Conservation (phyloP, 768 basidiomycete species). For the Leccinum fibrillosum region DNA sequence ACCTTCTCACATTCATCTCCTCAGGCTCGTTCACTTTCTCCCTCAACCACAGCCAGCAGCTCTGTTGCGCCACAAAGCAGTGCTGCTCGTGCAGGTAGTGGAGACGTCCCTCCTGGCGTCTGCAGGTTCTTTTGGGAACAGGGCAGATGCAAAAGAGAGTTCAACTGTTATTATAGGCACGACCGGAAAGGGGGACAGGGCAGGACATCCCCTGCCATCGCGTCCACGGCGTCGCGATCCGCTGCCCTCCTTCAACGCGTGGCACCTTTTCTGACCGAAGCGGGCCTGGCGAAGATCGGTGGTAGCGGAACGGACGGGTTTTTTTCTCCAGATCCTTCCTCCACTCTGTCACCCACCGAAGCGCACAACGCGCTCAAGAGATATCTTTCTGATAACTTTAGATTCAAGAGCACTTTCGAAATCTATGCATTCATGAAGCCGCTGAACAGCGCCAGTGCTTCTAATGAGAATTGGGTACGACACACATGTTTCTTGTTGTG, state of each 20-base stretch:
- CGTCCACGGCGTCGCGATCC: conserved; percentile 7
- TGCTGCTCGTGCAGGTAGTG: conserved; percentile 1
- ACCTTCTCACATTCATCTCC: conserved; percentile 28
- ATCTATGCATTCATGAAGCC: conserved; percentile 43
- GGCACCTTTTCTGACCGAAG: conserved; percentile 43
- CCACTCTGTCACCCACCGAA: conserved; percentile 41
- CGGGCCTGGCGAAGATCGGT: conserved; percentile 43
- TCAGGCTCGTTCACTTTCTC: conserved; percentile 2
- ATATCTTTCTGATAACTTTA: conserved; percentile 43
- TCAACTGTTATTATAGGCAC: conserved; percentile 45
- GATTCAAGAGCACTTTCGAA: conserved; percentile 39
- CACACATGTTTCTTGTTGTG: not conserved
- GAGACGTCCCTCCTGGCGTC: conserved; percentile 31
- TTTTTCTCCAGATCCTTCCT: conserved; percentile 32
- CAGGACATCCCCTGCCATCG: not conserved
- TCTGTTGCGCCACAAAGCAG: not conserved
- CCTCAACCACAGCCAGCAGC: conserved; percentile 4
- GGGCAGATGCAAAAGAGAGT: conserved; percentile 46
- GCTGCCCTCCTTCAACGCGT: conserved; percentile 25
- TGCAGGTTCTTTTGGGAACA: conserved; percentile 48
- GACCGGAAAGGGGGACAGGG: conserved; percentile 9
- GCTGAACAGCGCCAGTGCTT: conserved; percentile 37
- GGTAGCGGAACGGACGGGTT: conserved; percentile 43
- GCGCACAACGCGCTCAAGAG: conserved; percentile 43
- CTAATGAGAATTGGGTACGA: conserved; percentile 42